phyloP scores from a whole-genome alignment of 2,329 filamentous ascomycete species.

The Xylaria multiplex region DNA sequence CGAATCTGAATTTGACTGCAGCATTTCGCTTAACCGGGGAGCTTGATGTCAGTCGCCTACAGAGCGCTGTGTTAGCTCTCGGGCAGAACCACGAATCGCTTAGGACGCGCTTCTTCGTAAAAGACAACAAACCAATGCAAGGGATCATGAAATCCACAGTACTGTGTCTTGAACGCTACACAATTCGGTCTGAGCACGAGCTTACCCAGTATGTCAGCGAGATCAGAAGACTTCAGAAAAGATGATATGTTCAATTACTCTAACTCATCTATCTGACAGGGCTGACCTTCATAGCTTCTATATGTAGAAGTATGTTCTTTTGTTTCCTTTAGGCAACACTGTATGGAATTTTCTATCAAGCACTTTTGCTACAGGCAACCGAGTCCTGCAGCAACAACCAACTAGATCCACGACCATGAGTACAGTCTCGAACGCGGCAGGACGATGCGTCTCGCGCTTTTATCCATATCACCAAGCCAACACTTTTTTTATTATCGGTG shows the following conservation, averaged over 20 bases:
- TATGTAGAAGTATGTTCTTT: no score
- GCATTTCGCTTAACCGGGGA: not conserved
- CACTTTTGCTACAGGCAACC: no score
- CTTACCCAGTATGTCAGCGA: no score
- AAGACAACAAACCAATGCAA: not conserved
- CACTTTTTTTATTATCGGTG: not conserved
- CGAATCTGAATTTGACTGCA: not conserved
- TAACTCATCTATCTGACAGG: no score
- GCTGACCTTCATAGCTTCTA: no score
- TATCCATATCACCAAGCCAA: not conserved
- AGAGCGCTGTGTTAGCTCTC: not conserved
- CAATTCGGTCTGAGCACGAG: no score
- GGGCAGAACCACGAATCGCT: constrained; percentile 1
- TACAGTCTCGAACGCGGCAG: not conserved
- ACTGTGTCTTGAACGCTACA: constrained; percentile 1
- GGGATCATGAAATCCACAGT: not conserved
- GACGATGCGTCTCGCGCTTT: not conserved
- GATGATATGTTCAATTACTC: no score
- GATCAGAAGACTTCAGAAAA: no score
- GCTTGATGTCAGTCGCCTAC: not conserved
- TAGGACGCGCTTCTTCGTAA: constrained; percentile 9
- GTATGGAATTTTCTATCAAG: no score
- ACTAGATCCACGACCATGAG: not conserved
- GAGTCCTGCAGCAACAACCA: not conserved
- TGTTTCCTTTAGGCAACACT: no score